Percentiles rank a stretch among this genome's conserved stretches.
Evolutionary conservation across 2,329 filamentous ascomycete species (phyloP).

Genomic region (Pseudogymnoascus sp.): DNA sequence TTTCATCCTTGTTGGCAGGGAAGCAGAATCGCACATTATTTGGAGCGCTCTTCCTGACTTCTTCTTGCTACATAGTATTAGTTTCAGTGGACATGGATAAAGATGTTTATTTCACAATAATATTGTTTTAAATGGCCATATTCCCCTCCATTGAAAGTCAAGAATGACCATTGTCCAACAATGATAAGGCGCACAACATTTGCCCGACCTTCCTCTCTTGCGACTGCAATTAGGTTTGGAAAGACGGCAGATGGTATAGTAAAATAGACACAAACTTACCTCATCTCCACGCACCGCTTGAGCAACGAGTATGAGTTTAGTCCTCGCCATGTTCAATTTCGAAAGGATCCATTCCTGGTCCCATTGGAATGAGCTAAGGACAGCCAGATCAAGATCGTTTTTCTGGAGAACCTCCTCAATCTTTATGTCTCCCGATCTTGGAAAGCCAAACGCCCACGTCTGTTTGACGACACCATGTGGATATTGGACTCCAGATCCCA

Average conservation of each 20-base stretch:
- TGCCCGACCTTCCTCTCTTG: conserved; percentile 33
- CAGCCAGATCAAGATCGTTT: conserved; percentile 60
- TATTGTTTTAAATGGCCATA: not conserved
- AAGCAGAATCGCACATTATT: conserved; percentile 65
- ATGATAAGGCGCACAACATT: too few species aligned
- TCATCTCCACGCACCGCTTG: conserved; percentile 45
- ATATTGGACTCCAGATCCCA: conserved; percentile 22
- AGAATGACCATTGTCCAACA: not conserved
- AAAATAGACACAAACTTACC: conserved; percentile 31
- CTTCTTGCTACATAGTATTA: conserved; percentile 34
- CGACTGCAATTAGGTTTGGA: not conserved
- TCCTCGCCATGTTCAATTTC: conserved; percentile 55
- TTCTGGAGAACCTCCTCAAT: conserved; percentile 80
- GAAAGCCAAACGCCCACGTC: conserved; percentile 63
- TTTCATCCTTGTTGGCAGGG: conserved; percentile 61
- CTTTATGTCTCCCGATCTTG: conserved; percentile 62
- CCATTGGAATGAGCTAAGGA: conserved; percentile 83
- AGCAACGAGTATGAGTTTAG: conserved; percentile 53
- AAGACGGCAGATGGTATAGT: not conserved
- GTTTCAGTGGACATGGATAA: not conserved
- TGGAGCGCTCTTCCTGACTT: conserved; percentile 42
- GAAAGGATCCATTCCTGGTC: conserved; percentile 69
- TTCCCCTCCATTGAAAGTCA: not conserved
- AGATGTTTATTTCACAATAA: too few species aligned
- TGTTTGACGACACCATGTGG: conserved; percentile 62